Conservation (phyloP, 371 early-diverging fungal genomes). For the Mucor circinelloides region DNA sequence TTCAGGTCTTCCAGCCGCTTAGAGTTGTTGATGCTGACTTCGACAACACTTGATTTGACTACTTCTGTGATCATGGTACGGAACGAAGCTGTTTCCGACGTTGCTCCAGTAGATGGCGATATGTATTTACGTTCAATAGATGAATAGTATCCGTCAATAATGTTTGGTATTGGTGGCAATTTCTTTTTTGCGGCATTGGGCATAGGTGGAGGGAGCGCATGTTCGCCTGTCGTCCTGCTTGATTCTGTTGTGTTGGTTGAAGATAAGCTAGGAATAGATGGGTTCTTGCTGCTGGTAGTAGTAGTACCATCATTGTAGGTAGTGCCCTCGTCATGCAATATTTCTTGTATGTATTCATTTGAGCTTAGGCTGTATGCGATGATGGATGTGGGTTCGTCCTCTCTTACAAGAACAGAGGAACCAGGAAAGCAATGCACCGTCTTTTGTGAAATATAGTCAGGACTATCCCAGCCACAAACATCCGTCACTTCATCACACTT, state of each 20-base stretch:
- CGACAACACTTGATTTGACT: conserved; percentile 33
- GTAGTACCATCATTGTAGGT: neutral
- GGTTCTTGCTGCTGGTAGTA: neutral
- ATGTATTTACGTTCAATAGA: conserved; percentile 41
- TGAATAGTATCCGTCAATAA: conserved; percentile 38
- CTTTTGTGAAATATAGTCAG: conserved; percentile 35
- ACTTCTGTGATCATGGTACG: conserved; percentile 42
- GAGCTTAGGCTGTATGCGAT: conserved; percentile 79
- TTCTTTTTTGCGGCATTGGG: neutral
- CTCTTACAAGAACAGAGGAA: conserved; percentile 82
- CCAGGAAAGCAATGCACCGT: conserved; percentile 77
- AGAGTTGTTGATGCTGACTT: conserved; percentile 12
- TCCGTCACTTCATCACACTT: conserved; percentile 21
- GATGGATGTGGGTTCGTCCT: conserved; percentile 90
- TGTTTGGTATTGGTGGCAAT: neutral
- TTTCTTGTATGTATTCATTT: conserved; percentile 28
- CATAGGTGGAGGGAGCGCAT: neutral
- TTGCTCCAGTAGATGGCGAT: conserved; percentile 30
- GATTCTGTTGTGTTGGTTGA: neutral
- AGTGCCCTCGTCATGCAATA: conserved; percentile 1
- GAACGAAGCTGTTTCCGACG: conserved; percentile 41
- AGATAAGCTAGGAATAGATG: neutral
- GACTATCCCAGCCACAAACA: conserved; percentile 36
- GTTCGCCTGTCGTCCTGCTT: neutral
- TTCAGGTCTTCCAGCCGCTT: conserved; percentile 19